These are phyloP conservation scores for Pseudocercospora fijiensis DNA, from an alignment of 2,329 filamentous ascomycete genomes.

Conservation along the genomic window DNA sequence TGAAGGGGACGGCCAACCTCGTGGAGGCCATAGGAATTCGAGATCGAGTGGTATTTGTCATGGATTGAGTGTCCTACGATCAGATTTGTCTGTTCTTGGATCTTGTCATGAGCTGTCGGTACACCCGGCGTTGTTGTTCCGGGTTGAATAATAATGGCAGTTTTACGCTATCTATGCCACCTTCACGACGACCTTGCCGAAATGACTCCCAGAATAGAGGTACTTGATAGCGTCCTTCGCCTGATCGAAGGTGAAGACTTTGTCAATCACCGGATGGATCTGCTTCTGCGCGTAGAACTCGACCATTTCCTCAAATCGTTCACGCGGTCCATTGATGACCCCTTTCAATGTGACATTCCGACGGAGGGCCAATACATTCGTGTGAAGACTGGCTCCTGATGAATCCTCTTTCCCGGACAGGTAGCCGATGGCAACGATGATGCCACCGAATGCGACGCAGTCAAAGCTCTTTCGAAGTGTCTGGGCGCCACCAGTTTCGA, in stretches of 20 bases:
- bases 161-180: constrained; percentile 22
- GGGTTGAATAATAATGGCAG: not conserved
- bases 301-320: constrained; percentile 50
- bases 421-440: constrained; percentile 46
- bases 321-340: constrained; percentile 58
- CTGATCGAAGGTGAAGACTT: constrained; percentile 42
- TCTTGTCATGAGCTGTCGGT: not conserved
- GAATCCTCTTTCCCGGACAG: constrained; percentile 57
- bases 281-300: constrained; percentile 44
- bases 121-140: not conserved
- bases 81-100: not conserved
- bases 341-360: constrained; percentile 57
- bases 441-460: constrained; percentile 44
- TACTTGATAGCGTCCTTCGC: constrained; percentile 39
- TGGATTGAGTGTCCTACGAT: not conserved
- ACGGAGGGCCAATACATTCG: constrained; percentile 57
- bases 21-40: no score
- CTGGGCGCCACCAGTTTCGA: constrained; percentile 53
- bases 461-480: constrained; percentile 51
- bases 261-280: constrained; percentile 45
- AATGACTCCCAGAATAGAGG: constrained; percentile 41
- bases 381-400: constrained; percentile 55
- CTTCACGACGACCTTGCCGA: constrained; percentile 40
- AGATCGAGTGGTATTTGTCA: not conserved
- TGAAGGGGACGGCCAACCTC: not conserved